Evolutionary conservation across 768 basidiomycete species (phyloP).

Genomic region (Chalciporus piperatus): DNA sequence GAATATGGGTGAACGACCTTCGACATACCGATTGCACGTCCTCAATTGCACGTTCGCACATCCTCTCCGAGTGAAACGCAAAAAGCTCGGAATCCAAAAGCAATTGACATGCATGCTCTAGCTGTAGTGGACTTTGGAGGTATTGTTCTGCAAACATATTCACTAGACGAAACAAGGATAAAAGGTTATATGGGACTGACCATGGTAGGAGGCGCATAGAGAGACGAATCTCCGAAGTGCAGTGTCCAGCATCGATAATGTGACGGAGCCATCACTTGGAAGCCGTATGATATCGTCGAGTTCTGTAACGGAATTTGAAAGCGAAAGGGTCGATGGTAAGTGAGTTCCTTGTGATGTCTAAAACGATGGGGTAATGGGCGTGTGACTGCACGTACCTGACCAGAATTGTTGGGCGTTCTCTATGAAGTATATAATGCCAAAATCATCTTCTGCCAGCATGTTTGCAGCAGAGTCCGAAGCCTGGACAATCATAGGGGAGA

Average conservation of each 20-base stretch:
- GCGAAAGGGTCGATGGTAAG: background rate
- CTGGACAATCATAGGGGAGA: conserved; percentile 15
- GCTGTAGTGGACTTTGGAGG: conserved; percentile 76
- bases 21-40: conserved; percentile 62
- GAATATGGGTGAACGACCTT: background rate
- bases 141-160: conserved; percentile 62
- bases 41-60: conserved; percentile 76
- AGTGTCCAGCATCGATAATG: conserved; percentile 74
- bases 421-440: conserved; percentile 81
- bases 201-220: conserved; percentile 84
- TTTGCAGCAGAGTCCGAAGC: conserved; percentile 16
- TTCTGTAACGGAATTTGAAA: conserved; percentile 48
- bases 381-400: conserved; percentile 59
- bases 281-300: conserved; percentile 79
- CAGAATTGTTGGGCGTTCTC: conserved; percentile 86
- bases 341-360: conserved; percentile 5
- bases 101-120: conserved; percentile 77
- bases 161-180: background rate
- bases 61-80: conserved; percentile 85
- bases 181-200: conserved; percentile 40
- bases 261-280: conserved; percentile 54
- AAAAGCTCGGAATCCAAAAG: conserved; percentile 87
- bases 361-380: conserved; percentile 4
- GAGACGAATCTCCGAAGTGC: conserved; percentile 73
- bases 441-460: conserved; percentile 49